A percentile compares a stretch with the other conserved stretches of the same genome.
Evolutionary conservation across 768 basidiomycete genomes (phyloP).

Genomic region (Gyrodon lividus): DNA sequence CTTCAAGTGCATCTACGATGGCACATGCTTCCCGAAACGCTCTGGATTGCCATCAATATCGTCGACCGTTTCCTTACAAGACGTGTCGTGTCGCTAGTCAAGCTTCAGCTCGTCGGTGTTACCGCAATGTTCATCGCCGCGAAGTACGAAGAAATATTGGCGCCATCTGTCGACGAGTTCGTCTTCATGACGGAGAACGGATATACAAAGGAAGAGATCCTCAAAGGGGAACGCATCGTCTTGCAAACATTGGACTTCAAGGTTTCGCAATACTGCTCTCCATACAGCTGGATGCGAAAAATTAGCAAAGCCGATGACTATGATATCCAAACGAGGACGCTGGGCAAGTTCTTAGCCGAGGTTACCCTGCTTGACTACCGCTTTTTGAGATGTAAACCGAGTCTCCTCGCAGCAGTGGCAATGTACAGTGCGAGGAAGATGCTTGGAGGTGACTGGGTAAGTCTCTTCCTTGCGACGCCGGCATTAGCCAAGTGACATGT

Average conservation of each 20-base stretch:
- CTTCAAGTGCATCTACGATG: constrained; percentile 96
- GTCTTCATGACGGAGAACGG: constrained; percentile 97
- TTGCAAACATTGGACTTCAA: constrained; percentile 94
- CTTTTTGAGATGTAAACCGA: constrained; percentile 92
- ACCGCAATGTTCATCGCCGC: constrained; percentile 99
- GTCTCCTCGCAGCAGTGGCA: constrained; percentile 89
- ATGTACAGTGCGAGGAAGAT: constrained; percentile 97
- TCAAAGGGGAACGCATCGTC: constrained; percentile 97
- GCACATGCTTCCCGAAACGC: constrained; percentile 98
- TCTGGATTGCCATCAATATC: constrained; percentile 99
- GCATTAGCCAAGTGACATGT: constrained; percentile 25
- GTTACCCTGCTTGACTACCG: constrained; percentile 90
- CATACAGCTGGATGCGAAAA: constrained; percentile 98
- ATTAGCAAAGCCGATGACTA: constrained; percentile 99
- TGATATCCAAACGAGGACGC: constrained; percentile 94
- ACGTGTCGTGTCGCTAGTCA: constrained; percentile 83
- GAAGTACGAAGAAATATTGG: constrained; percentile 99
- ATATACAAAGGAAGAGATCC: constrained; percentile 91
- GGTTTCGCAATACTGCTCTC: constrained; percentile 96
- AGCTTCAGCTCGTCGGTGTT: constrained; percentile 95
- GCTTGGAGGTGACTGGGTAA: constrained; percentile 95
- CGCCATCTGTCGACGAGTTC: constrained; percentile 96
- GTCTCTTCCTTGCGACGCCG: constrained; percentile 34
- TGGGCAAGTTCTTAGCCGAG: constrained; percentile 97
- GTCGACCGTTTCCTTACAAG: constrained; percentile 90